Evolutionary conservation across 169 alveolate genomes (phyloP), one percentile per base, ranked within the genome.

Genomic region (Babesia ovis): DNA sequence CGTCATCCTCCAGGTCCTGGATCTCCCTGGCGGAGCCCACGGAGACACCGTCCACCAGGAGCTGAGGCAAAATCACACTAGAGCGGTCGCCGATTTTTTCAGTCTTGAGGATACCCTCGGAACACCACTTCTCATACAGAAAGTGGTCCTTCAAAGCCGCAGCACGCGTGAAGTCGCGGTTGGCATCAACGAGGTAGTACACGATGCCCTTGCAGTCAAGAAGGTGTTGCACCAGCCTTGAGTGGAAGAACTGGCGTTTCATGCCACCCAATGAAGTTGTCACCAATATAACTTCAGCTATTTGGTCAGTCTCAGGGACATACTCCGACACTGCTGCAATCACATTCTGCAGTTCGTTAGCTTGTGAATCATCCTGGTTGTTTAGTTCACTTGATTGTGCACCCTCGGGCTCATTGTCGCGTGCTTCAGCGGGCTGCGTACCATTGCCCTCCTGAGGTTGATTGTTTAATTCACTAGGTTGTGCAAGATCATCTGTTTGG

Each of bases 1-100:
- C 95, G 74, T 92, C 96, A 51, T 92, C 96, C 75, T 92, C 96
- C 42, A 92, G 69, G 70, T 92, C 95, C 84, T 92, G 96, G 32
- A 91, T 53, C 20, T 83, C 72, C 60, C 57, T 73, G 43, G 93
- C 90, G 58, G 77, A 86, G 37, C 96, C 96, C 56, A 92, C 61
- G 23, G 85, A 56, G 0, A 91, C 91, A 0, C 96, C 96, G 59
- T 92, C 96, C 23, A 92, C 85, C 68, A 92, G 64, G 42, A 92
- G 68, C 81, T 92, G 96, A 0, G 96, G 96, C 9, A 91, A 50
- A 16, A 83, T 50, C 39, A 92, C 85, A 62, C 89, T 53, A 42
- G 61, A 58, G 75, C 91, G 71, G 69, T 68, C 46, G 18, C 43
- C 61, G 42, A 35, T 46, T 3, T 48, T 25, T 29, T 50, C 59